Base-by-base conservation (phyloP, 2,329 filamentous ascomycete species). In the Aspergillus ruber region DNA sequence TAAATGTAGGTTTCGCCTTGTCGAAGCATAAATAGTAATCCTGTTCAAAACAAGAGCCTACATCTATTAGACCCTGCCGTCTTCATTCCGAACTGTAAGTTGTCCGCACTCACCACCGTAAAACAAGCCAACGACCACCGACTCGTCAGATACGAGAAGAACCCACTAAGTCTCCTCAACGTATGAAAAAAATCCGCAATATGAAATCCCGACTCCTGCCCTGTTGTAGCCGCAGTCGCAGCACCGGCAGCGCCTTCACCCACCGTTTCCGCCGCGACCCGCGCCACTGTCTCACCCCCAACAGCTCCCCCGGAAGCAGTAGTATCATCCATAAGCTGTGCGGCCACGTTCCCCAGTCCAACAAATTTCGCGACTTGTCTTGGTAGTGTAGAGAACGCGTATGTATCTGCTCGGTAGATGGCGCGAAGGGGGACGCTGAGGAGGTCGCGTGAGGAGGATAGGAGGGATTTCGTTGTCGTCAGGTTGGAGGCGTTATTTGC, bases 81-180 rank as follows among this genome's bases (percentile, higher is more conserved):
- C 15, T 38, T 18, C 6, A 46, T 29, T 15, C 33, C 42, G n/a
- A 38, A n/a, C n/a, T 17, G 23, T 13, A 42, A 44, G 21, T 6
- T n/a, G 12, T 35, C 15, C 17, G 13, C n/a, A 61, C 72, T 67
- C 65, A 81, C 78, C 76, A 91, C 87, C 33, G 84, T 81, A 58
- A 97, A 84, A 59, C 90, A 96, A 45, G 85, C 84, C 49, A 97
- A 73, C 0, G 91, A 90, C 93, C 93, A 97, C 67, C 86, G 86
- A 68, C 88, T 94, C 1, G 88, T 94, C 39, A 90, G 77, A 68
- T 97, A 98, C 58, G 83, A 86, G 68, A 97, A 90, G 49, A 97
- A 82, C 51, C 88, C 90, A 40, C 88, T 87, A 39, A 96, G 76
- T 39, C 86, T 89, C 62, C 84, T 81, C 55, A 80, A 59, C 4